phyloP scores from a whole-genome alignment of 1,139 yeast genomes.

The Zygotorulaspora mrakii region DNA sequence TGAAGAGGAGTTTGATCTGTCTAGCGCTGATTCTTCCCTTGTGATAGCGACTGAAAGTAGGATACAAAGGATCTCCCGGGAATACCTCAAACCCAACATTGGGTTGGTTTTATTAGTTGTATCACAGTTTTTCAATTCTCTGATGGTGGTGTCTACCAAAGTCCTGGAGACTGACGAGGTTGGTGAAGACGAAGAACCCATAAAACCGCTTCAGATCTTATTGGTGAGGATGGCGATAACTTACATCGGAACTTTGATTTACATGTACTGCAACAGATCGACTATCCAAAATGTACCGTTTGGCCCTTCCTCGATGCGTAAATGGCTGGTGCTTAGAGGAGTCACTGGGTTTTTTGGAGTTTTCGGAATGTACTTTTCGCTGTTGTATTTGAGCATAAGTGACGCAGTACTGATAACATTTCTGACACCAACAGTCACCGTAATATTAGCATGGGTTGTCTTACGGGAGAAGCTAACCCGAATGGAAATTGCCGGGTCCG shows the following conservation, averaged over 20 bases:
- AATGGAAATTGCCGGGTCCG: slow-evolving; percentile 65
- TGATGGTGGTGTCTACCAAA: slow-evolving; percentile 74
- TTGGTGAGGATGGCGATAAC: slow-evolving; percentile 76
- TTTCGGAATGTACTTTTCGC: slow-evolving; percentile 68
- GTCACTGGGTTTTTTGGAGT: slow-evolving; percentile 75
- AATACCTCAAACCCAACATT: slow-evolving; percentile 30
- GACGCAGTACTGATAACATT: slow-evolving; percentile 80
- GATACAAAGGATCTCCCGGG: slow-evolving; percentile 16
- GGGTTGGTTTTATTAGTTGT: slow-evolving; percentile 45
- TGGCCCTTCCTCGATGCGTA: slow-evolving; percentile 62
- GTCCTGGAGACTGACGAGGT: slow-evolving; percentile 55
- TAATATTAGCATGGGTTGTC: slow-evolving; percentile 65
- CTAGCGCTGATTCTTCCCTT: slow-evolving; percentile 2
- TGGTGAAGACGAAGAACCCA: slow-evolving; percentile 25
- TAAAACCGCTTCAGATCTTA: slow-evolving; percentile 74
- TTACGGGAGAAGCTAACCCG: slow-evolving; percentile 65
- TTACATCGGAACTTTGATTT: slow-evolving; percentile 50
- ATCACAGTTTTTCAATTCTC: slow-evolving; percentile 67
- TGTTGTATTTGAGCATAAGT: slow-evolving; percentile 70
- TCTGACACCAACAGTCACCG: slow-evolving; percentile 72
- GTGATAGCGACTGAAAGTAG: slow-evolving; percentile 4
- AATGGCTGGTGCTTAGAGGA: slow-evolving; percentile 61
- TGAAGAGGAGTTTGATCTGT: slow-evolving; percentile 1
- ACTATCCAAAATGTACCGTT: slow-evolving; percentile 59
- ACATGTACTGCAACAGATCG: slow-evolving; percentile 47